Evolutionary conservation across 2,329 filamentous ascomycete species (phyloP), one percentile per base, ranked within the genome.

Genomic region (Neofusicoccum ribis): DNA sequence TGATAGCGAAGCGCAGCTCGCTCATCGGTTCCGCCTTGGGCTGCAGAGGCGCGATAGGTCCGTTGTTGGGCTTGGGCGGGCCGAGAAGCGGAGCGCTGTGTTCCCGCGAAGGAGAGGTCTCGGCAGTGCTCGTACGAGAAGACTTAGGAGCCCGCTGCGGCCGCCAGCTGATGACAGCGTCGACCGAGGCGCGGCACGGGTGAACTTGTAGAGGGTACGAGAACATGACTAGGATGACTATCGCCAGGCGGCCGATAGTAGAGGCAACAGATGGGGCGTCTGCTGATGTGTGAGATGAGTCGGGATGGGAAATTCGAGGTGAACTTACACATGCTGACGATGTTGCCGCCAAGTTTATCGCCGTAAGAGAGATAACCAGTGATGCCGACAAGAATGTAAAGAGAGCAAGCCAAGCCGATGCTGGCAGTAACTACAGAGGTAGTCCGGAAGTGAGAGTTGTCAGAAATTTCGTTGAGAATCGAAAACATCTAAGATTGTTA

Each of bases 341-440:
- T 98, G 76, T 99, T 99, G 66, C 93, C 94, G 20, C 88, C 86
- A 49, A 99, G 89, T 68, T 88, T 89, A 79, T 96, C 91, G 68
- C 95, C 95, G 76, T 97, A 99, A 0, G 94, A 97, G 6, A 99
- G 84, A 74, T 99, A 99, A 15, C 95, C 95, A 0, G 95, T 97
- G 63, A 98, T 91, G 12, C 93, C 94, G 14, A 98, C 94, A 2
- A 98, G 83, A 39, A 96, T 86, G 75, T 99, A 99, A 23, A 97
- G 89, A 17, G 84, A 85, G 12, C 91, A 91, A n/a, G 94, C 92
- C 36, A 90, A 90, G 20, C 95, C 95, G 70, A 97, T 97, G 71
- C 93, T 96, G 3, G 90, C 85, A 23, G 85, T 83, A 12, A 98
- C 88, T 8, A 99, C 93, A 15, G 86, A 85, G 0, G 92, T 89